Conservation (phyloP, 2,329 filamentous ascomycete genomes). For the Cylindrodendrum hubeiense region DNA sequence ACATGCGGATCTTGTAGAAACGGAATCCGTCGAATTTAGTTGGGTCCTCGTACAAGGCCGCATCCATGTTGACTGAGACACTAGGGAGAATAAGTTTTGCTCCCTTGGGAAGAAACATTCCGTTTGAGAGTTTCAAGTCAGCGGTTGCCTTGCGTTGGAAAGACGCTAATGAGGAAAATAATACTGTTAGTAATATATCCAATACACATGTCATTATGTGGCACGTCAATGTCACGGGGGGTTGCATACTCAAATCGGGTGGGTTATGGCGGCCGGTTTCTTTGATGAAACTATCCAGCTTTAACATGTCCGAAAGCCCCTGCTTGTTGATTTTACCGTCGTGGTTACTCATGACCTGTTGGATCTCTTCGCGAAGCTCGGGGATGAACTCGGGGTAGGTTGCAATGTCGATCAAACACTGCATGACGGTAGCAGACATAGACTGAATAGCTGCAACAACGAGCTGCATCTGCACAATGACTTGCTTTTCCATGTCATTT, state of each 20-base stretch:
- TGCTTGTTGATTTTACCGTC: constrained; percentile 12
- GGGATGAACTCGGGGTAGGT: constrained; percentile 13
- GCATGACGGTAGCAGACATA: constrained; percentile 20
- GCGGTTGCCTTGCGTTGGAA: constrained; percentile 22
- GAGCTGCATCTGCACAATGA: constrained; percentile 20
- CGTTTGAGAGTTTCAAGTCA: constrained; percentile 19
- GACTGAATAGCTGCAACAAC: constrained; percentile 25
- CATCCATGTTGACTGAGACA: constrained; percentile 23
- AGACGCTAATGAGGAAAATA: not conserved
- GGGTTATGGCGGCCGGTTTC: constrained; percentile 18
- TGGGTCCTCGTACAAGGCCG: constrained; percentile 14
- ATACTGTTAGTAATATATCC: not conserved
- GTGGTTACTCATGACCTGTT: not conserved
- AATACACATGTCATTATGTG: too few species aligned
- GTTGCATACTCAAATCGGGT: constrained; percentile 11
- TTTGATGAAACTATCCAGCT: constrained; percentile 25
- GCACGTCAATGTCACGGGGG: not conserved
- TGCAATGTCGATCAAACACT: constrained; percentile 20
- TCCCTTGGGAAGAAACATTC: constrained; percentile 18
- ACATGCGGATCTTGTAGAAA: constrained; percentile 11
- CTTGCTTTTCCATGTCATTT: constrained; percentile 16
- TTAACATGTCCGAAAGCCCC: constrained; percentile 15
- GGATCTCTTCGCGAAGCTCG: constrained; percentile 9
- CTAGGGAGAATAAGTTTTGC: constrained; percentile 16
- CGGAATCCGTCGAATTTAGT: constrained; percentile 19